A percentile compares a stretch with the other conserved stretches of the same genome.
Conservation (phyloP, 2,329 filamentous ascomycete genomes). For the Cryphonectria parasitica region DNA sequence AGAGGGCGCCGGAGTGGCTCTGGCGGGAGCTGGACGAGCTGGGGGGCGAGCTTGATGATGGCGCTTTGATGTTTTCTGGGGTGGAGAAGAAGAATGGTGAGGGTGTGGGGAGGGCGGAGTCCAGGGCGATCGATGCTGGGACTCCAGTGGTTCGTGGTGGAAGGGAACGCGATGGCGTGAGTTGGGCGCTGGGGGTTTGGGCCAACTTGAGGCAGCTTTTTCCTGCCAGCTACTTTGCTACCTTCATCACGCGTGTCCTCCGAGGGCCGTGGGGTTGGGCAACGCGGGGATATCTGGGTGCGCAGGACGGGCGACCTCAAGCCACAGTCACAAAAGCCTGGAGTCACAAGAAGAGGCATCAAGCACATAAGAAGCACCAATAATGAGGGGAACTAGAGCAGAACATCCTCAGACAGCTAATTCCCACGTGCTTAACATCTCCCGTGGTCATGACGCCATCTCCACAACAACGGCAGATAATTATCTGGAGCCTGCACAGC, state of each 20-base stretch:
- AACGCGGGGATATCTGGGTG: background rate
- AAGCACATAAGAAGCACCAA: background rate
- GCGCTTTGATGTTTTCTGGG: background rate
- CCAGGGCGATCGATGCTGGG: background rate
- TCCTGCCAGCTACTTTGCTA: background rate
- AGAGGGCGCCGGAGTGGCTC: background rate
- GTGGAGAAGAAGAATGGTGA: too few species aligned
- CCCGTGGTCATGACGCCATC: too few species aligned
- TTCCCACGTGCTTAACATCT: too few species aligned
- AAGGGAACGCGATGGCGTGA: background rate
- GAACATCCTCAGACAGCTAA: background rate
- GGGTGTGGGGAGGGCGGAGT: background rate
- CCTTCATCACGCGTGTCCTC: background rate
- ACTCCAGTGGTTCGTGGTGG: background rate
- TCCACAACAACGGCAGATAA: background rate
- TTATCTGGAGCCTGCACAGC: background rate
- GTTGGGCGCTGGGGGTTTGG: background rate
- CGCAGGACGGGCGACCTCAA: background rate
- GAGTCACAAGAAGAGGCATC: background rate
- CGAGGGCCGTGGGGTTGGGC: background rate
- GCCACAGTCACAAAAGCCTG: background rate
- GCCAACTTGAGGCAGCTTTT: background rate
- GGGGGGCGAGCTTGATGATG: background rate
- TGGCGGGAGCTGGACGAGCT: background rate
- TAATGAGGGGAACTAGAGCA: background rate